phyloP scores from a whole-genome alignment of 1,139 yeast species.

The Entelexis sorbosivorans region DNA sequence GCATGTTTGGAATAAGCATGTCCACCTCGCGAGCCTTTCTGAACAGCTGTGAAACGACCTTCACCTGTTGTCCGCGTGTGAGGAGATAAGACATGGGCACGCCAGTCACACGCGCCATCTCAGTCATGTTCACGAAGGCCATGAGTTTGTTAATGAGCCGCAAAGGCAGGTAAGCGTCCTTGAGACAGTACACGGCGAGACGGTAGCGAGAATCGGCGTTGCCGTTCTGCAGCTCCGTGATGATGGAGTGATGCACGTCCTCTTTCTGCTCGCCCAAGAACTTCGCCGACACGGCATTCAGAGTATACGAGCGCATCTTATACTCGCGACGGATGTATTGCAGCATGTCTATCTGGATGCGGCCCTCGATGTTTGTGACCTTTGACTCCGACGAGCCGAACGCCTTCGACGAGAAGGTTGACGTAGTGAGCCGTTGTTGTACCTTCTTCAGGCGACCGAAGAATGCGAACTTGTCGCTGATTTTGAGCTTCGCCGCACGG shows the following conservation, averaged over 20 bases:
- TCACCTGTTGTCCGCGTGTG: slow-evolving; percentile 92
- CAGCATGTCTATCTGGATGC: slow-evolving; percentile 86
- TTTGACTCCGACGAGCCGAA: slow-evolving; percentile 94
- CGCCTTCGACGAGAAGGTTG: slow-evolving; percentile 86
- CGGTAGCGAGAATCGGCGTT: slow-evolving; percentile 85
- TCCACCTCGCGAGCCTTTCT: slow-evolving; percentile 81
- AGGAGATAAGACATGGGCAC: slow-evolving; percentile 88
- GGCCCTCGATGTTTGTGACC: slow-evolving; percentile 84
- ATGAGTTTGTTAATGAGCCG: slow-evolving; percentile 80
- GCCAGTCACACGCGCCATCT: slow-evolving; percentile 99
- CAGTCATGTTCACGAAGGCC: slow-evolving; percentile 95
- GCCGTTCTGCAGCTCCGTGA: slow-evolving; percentile 89
- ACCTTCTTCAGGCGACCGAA: slow-evolving; percentile 65
- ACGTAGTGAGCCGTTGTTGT: slow-evolving; percentile 67
- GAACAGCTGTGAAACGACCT: slow-evolving; percentile 88
- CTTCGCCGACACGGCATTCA: slow-evolving; percentile 91
- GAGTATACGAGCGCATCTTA: slow-evolving; percentile 84
- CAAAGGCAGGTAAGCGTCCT: slow-evolving; percentile 88
- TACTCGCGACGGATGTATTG: slow-evolving; percentile 93
- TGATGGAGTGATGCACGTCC: slow-evolving; percentile 94
- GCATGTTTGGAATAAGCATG: slow-evolving; percentile 83
- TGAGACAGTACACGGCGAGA: slow-evolving; percentile 90
- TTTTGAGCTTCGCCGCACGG: slow-evolving; percentile 65
- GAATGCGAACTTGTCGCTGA: slow-evolving; percentile 57
- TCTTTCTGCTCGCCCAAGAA: slow-evolving; percentile 93